Evolutionary conservation across 768 basidiomycete species (phyloP).

Genomic region (Coprinopsis strossmayeri): DNA sequence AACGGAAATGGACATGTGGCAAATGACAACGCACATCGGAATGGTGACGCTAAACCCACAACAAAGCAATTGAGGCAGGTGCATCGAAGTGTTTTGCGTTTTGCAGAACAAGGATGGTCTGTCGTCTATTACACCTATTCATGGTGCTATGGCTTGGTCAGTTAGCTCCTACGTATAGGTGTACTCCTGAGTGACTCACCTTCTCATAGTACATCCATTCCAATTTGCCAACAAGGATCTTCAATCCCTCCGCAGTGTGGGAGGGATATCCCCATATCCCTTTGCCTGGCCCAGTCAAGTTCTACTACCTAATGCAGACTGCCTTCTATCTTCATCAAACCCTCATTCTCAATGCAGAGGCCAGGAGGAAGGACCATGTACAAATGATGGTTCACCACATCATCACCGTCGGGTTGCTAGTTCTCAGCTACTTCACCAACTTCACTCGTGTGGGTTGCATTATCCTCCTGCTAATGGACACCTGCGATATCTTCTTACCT

Average conservation of each 20-base stretch:
- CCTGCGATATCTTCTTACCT: constrained; percentile 86
- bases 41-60: constrained; percentile 7
- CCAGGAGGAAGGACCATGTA: constrained; percentile 82
- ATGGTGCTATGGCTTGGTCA: constrained; percentile 76
- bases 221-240: constrained; percentile 58
- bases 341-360: constrained; percentile 89
- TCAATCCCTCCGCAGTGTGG: constrained; percentile 69
- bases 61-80: constrained; percentile 51
- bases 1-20: constrained; percentile 17
- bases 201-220: constrained; percentile 78
- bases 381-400: constrained; percentile 98
- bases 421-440: constrained; percentile 72
- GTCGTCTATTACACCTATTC: constrained; percentile 72
- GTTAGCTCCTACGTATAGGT: no score
- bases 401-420: constrained; percentile 77
- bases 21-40: not conserved
- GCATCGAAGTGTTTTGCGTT: constrained; percentile 71
- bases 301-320: constrained; percentile 82
- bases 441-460: constrained; percentile 86
- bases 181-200: no score
- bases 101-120: constrained; percentile 95
- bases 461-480: constrained; percentile 91
- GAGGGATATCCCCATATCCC: constrained; percentile 75
- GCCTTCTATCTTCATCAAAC: constrained; percentile 92
- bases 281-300: constrained; percentile 75